phyloP scores from a whole-genome alignment of 1,284 basidiomycete species.

The Peniophora sp. region DNA sequence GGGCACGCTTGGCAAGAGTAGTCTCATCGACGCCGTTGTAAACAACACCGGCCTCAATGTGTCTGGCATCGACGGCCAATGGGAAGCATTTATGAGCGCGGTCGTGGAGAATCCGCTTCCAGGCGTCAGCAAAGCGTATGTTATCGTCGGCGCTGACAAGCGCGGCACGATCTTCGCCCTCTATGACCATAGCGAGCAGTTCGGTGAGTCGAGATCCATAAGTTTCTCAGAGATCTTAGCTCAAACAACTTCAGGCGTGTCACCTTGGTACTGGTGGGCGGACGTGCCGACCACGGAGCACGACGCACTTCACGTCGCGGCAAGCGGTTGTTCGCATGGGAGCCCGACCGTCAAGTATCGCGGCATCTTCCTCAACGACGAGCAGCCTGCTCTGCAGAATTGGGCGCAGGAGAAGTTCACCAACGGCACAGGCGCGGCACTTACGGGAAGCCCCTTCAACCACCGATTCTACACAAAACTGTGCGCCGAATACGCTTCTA shows the following conservation, averaged over 20 bases:
- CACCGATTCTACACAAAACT: conserved; percentile 56
- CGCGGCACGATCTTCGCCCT: conserved; percentile 60
- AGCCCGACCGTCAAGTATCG: conserved; percentile 65
- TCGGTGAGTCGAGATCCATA: too few relatives aligned
- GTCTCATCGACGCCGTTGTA: conserved; percentile 48
- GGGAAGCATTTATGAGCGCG: conserved; percentile 52
- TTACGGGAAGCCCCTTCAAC: conserved; percentile 51
- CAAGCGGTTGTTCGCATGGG: conserved; percentile 54
- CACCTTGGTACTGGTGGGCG: conserved; percentile 67
- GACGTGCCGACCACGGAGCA: conserved; percentile 55
- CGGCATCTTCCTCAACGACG: conserved; percentile 49
- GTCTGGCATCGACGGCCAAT: conserved; percentile 48
- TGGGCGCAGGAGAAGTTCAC: conserved; percentile 63
- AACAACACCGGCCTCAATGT: conserved; percentile 46
- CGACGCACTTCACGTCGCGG: conserved; percentile 38
- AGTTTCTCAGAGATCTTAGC: too few relatives aligned
- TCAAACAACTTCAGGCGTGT: conserved; percentile 34
- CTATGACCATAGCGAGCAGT: conserved; percentile 68
- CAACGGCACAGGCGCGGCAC: conserved; percentile 47
- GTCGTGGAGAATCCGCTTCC: conserved; percentile 50
- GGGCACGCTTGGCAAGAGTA: conserved; percentile 58
- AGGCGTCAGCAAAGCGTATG: conserved; percentile 51
- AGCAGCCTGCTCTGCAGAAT: conserved; percentile 30
- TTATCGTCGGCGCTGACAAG: conserved; percentile 61
- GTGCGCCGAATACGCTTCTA: conserved; percentile 25